These are phyloP conservation scores for Claviceps humidiphila DNA, from an alignment of 2,329 filamentous ascomycete species.

Conservation along the genomic window DNA sequence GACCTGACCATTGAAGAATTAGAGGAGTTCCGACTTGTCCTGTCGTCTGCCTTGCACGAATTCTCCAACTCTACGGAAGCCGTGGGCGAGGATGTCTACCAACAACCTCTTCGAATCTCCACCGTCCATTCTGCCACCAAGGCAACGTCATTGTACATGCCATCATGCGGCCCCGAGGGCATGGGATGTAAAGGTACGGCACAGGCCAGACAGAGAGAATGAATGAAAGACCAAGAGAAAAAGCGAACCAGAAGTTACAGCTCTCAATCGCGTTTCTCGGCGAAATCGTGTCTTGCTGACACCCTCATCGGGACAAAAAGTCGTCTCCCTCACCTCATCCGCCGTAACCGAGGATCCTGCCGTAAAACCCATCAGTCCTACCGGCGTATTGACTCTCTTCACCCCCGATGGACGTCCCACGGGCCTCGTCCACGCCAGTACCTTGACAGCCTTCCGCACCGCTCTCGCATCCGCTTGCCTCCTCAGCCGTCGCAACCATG, in stretches of 20 bases:
- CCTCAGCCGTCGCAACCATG: conserved; percentile 48
- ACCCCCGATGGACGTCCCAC: conserved; percentile 45
- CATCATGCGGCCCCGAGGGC: conserved; percentile 47
- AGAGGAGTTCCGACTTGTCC: conserved; percentile 32
- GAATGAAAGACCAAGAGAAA: too few relatives aligned
- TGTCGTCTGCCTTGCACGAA: conserved; percentile 43
- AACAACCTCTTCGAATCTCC: conserved; percentile 41
- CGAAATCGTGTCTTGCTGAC: background rate
- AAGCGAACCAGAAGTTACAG: background rate
- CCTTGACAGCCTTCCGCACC: conserved; percentile 70
- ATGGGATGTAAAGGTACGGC: conserved; percentile 53
- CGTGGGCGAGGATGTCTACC: conserved; percentile 28
- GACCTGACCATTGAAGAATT: conserved; percentile 38
- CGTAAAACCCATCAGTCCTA: conserved; percentile 32
- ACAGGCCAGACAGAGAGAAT: background rate
- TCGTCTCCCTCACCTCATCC: conserved; percentile 47
- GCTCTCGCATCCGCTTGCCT: conserved; percentile 58
- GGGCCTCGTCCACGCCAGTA: conserved; percentile 59
- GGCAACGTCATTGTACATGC: conserved; percentile 60
- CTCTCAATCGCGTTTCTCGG: background rate
- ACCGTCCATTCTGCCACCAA: conserved; percentile 34
- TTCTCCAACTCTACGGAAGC: conserved; percentile 44
- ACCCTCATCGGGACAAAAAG: conserved; percentile 19
- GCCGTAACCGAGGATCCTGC: conserved; percentile 15
- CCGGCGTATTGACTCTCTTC: conserved; percentile 59